Evolutionary conservation across 2,329 filamentous ascomycete genomes (phyloP).

Genomic region (Pseudogymnoascus sp.): DNA sequence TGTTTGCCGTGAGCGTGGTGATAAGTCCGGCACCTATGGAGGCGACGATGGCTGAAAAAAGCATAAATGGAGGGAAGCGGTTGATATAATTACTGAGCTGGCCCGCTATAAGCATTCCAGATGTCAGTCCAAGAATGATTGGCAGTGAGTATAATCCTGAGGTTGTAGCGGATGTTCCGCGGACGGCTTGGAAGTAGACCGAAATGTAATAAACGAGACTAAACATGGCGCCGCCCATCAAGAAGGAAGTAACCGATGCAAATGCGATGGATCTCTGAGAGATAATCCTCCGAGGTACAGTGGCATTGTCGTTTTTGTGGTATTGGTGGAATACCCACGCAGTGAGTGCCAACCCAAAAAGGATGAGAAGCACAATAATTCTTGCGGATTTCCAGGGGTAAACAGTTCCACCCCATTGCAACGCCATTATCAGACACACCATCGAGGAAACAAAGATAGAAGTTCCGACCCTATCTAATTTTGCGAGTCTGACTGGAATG

Average conservation of each 20-base stretch:
- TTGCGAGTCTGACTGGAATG: constrained; percentile 38
- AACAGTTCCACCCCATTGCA: constrained; percentile 37
- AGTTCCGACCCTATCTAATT: constrained; percentile 36
- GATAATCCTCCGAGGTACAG: constrained; percentile 32
- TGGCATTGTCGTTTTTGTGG: constrained; percentile 29
- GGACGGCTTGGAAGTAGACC: constrained; percentile 40
- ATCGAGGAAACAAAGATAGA: constrained; percentile 21
- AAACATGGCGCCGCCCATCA: constrained; percentile 26
- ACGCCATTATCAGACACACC: constrained; percentile 30
- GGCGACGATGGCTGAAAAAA: constrained; percentile 34
- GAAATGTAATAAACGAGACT: constrained; percentile 34
- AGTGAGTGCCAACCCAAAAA: constrained; percentile 18
- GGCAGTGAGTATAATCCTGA: constrained; percentile 31
- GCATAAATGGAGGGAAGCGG: constrained; percentile 24
- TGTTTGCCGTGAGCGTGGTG: constrained; percentile 31
- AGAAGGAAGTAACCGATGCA: constrained; percentile 28
- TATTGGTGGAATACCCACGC: constrained; percentile 18
- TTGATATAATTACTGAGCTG: constrained; percentile 26
- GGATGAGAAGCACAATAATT: constrained; percentile 30
- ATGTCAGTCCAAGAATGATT: constrained; percentile 25
- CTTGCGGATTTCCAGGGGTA: constrained; percentile 31
- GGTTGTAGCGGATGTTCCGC: constrained; percentile 33
- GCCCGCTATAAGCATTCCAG: constrained; percentile 26
- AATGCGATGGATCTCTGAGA: constrained; percentile 28
- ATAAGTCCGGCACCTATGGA: constrained; percentile 35